Conservation (phyloP, 805 yeast genomes). For the Metschnikowia aberdeeniae region DNA sequence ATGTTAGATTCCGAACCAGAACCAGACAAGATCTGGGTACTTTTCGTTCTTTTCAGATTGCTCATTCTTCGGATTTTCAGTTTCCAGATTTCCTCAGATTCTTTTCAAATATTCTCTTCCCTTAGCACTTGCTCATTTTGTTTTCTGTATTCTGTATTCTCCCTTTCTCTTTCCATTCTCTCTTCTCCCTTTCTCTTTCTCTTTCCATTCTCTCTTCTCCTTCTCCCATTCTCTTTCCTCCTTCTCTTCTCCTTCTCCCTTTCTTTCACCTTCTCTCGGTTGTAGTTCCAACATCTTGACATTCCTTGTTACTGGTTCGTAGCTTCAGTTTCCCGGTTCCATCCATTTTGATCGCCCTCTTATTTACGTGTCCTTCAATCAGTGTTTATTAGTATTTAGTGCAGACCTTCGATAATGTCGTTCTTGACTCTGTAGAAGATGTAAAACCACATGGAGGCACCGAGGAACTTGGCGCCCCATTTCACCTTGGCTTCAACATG, state of each 20-base stretch:
- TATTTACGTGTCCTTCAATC: too few species aligned
- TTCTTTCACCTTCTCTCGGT: too few species aligned
- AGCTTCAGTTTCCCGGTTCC: too few species aligned
- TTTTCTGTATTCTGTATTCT: not conserved
- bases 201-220: not conserved
- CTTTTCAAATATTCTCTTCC: not conserved
- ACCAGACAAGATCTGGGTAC: too few species aligned
- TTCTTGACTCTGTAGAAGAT: slow-evolving; percentile 74
- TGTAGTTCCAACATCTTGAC: too few species aligned
- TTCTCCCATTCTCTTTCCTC: not conserved
- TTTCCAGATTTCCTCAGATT: not conserved
- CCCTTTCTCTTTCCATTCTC: not conserved
- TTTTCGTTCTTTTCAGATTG: too few species aligned
- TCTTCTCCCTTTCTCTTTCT: not conserved
- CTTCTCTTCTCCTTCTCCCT: too few species aligned
- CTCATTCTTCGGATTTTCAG: too few species aligned
- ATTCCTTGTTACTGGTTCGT: too few species aligned
- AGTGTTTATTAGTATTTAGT: slow-evolving; percentile 7
- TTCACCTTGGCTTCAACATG: slow-evolving; percentile 56
- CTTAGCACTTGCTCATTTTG: too few species aligned
- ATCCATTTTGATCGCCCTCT: too few species aligned
- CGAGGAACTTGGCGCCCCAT: slow-evolving; percentile 61
- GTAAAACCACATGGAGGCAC: slow-evolving; percentile 91
- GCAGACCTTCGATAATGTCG: slow-evolving; percentile 36
- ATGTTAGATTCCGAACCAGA: too few species aligned